Conservation (phyloP, 2,329 filamentous ascomycete species). For the Penicillium sp. region DNA sequence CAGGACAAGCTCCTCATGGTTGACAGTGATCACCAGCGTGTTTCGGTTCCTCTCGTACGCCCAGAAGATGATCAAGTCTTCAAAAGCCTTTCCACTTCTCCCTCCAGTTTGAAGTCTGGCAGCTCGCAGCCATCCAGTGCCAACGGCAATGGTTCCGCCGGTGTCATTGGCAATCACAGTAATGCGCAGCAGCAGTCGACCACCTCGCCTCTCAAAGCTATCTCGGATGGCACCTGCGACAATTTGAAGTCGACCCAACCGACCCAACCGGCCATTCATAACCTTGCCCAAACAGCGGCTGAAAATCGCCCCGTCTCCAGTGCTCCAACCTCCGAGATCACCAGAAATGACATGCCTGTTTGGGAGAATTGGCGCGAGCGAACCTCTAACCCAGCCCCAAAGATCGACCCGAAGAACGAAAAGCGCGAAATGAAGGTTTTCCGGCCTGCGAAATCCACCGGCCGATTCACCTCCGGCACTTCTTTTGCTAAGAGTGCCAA, state of each 20-base stretch:
- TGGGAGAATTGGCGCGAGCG: slow-evolving; percentile 67
- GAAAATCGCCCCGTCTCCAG: slow-evolving; percentile 1
- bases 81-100: slow-evolving; percentile 69
- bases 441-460: slow-evolving; percentile 67
- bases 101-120: slow-evolving; percentile 20
- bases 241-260: slow-evolving; percentile 19
- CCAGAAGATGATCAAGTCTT: slow-evolving; percentile 84
- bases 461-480: slow-evolving; percentile 33
- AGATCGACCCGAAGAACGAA: slow-evolving; percentile 51
- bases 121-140: slow-evolving; percentile 3
- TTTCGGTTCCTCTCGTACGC: slow-evolving; percentile 87
- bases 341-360: slow-evolving; percentile 40
- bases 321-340: slow-evolving; percentile 20
- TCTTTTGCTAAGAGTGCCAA: slow-evolving; percentile 13
- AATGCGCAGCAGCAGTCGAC: slow-evolving; percentile 26
- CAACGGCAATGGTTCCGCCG: slow-evolving; percentile 28
- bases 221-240: slow-evolving; percentile 26
- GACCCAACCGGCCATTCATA: background rate
- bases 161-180: slow-evolving; percentile 35
- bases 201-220: slow-evolving; percentile 24
- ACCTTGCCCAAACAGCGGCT: slow-evolving; percentile 8
- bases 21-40: slow-evolving; percentile 80
- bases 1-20: slow-evolving; percentile 86
- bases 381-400: slow-evolving; percentile 19
- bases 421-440: slow-evolving; percentile 81